phyloP scores from a whole-genome alignment of 371 early-diverging fungal genomes.

The Lichtheimia ornata region DNA sequence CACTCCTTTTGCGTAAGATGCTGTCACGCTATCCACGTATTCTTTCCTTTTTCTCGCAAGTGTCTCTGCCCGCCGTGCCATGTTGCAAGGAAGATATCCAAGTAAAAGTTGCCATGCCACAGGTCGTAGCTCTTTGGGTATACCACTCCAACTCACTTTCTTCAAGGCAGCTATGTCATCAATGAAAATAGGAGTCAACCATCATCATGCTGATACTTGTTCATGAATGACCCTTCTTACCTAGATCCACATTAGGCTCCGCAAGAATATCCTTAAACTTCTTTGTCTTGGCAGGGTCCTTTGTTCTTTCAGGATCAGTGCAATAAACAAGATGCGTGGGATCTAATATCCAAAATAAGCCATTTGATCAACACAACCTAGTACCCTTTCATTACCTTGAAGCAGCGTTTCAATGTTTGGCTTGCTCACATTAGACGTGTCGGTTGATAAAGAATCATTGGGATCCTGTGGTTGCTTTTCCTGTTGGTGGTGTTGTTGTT shows the following conservation, averaged over 20 bases:
- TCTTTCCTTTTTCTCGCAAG: slow-evolving; percentile 88
- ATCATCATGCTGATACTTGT: not conserved
- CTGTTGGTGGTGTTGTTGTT: slow-evolving; percentile 3
- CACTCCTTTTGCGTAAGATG: slow-evolving; percentile 79
- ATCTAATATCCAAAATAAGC: slow-evolving; percentile 9
- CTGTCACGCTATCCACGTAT: slow-evolving; percentile 81
- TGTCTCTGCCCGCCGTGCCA: slow-evolving; percentile 78
- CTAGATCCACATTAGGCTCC: slow-evolving; percentile 74
- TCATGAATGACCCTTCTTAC: slow-evolving; percentile 29
- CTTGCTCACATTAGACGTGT: slow-evolving; percentile 9
- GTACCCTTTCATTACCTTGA: slow-evolving; percentile 12
- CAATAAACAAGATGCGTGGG: slow-evolving; percentile 20
- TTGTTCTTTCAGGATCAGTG: slow-evolving; percentile 18
- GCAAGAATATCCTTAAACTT: slow-evolving; percentile 79
- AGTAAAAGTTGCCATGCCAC: slow-evolving; percentile 91
- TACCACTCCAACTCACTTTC: slow-evolving; percentile 89
- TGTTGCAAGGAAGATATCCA: slow-evolving; percentile 88
- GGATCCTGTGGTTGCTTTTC: not conserved
- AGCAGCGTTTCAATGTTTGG: slow-evolving; percentile 16
- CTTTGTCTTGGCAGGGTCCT: slow-evolving; percentile 32
- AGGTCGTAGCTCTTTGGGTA: slow-evolving; percentile 82
- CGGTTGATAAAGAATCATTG: slow-evolving; percentile 5
- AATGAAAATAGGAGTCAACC: not conserved
- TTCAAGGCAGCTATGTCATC: slow-evolving; percentile 58
- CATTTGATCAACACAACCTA: not conserved